Conservation (phyloP, 2,329 filamentous ascomycete species). For the Emergomyces africanus region DNA sequence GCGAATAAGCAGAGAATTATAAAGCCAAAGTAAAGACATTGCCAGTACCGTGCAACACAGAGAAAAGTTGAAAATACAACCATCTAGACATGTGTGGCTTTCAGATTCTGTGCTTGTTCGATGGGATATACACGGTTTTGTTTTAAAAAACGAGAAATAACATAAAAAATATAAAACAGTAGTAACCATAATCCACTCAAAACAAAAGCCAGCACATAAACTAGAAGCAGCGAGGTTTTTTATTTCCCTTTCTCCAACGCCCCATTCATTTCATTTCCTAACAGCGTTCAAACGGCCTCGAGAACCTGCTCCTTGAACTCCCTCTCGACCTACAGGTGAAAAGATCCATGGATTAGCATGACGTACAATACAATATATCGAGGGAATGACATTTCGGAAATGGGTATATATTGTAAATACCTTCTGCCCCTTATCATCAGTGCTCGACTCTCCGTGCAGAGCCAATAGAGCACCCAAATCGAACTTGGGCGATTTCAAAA, state of each 20-base stretch:
- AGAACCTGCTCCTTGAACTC: conserved; percentile 99
- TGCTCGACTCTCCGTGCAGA: conserved; percentile 93
- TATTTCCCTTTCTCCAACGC: neutral
- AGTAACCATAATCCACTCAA: neutral
- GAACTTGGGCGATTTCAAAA: conserved; percentile 97
- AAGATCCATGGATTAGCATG: neutral
- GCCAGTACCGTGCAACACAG: neutral
- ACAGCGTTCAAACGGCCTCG: conserved; percentile 66
- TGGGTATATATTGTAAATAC: conserved; percentile 31
- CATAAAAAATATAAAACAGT: neutral
- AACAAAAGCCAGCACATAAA: neutral
- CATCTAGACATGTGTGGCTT: conserved; percentile 3
- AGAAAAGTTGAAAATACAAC: neutral
- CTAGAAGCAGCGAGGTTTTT: neutral
- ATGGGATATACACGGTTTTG: neutral
- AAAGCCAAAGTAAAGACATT: neutral
- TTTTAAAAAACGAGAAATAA: neutral
- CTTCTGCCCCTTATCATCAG: conserved; percentile 96
- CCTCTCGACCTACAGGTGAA: conserved; percentile 46
- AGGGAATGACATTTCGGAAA: conserved; percentile 4
- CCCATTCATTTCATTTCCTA: neutral
- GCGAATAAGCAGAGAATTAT: neutral
- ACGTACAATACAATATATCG: neutral
- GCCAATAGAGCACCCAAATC: conserved; percentile 91
- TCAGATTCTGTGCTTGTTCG: neutral